phyloP scores from a whole-genome alignment of 2,329 filamentous ascomycete species.

The Aspergillus puulaauensis region DNA sequence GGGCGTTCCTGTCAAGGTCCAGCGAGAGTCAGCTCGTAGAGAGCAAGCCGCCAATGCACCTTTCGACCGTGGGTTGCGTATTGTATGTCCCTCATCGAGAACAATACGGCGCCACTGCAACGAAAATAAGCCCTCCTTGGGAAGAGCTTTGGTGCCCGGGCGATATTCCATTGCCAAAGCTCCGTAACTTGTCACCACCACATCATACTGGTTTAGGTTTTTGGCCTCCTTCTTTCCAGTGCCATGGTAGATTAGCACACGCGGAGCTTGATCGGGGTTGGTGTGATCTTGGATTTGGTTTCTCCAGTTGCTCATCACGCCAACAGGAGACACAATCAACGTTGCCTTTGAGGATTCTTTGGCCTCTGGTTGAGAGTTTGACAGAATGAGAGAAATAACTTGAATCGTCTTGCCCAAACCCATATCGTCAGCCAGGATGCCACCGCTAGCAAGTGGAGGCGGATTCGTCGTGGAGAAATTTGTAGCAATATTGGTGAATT shows the following conservation, averaged over 20 bases:
- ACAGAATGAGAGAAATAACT: conserved; percentile 74
- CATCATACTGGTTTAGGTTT: conserved; percentile 66
- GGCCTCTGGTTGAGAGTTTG: conserved; percentile 47
- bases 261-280: conserved; percentile 60
- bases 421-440: conserved; percentile 91
- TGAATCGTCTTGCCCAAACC: conserved; percentile 87
- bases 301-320: conserved; percentile 89
- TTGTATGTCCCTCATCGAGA: conserved; percentile 79
- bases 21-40: conserved; percentile 69
- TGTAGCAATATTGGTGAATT: conserved; percentile 69
- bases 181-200: conserved; percentile 83
- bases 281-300: conserved; percentile 75
- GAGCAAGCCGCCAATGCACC: conserved; percentile 66
- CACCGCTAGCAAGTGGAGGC: conserved; percentile 71
- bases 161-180: conserved; percentile 68
- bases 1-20: conserved; percentile 78
- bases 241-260: conserved; percentile 74
- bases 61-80: conserved; percentile 75
- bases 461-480: conserved; percentile 60
- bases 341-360: conserved; percentile 59
- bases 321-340: conserved; percentile 77
- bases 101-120: conserved; percentile 76
- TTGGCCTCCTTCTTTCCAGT: conserved; percentile 55
- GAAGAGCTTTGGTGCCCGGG: conserved; percentile 45
- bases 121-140: conserved; percentile 57